phyloP scores from a whole-genome alignment of 2,329 filamentous ascomycete genomes.

The Drechslera avenae region DNA sequence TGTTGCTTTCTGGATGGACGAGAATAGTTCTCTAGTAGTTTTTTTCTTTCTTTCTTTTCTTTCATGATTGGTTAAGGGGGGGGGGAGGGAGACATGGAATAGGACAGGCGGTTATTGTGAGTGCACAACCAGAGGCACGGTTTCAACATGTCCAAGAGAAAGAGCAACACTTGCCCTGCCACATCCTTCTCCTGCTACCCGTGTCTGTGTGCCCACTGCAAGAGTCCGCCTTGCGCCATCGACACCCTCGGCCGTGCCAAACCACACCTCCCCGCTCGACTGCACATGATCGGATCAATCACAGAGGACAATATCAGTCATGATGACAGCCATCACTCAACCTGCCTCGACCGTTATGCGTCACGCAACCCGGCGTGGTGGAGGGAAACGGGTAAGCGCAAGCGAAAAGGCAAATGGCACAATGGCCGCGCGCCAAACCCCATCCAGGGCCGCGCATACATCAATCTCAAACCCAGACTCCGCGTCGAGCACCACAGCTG shows the following conservation, averaged over 20 bases:
- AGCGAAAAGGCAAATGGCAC: constrained; percentile 1
- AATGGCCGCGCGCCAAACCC: background rate
- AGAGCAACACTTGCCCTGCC: background rate
- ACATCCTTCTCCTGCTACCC: background rate
- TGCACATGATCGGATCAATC: background rate
- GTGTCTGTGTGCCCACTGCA: background rate
- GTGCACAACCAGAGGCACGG: no score
- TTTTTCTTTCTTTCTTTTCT: no score
- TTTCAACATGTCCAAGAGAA: no score
- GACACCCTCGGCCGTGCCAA: background rate
- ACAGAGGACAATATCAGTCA: constrained; percentile 11
- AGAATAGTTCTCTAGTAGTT: background rate
- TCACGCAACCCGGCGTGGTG: background rate
- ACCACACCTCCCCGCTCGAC: background rate
- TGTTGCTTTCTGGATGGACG: constrained; percentile 14
- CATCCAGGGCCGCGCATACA: constrained; percentile 6
- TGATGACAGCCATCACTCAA: constrained; percentile 16
- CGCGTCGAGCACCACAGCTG: constrained; percentile 8
- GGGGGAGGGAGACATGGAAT: no score
- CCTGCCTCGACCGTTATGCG: constrained; percentile 7
- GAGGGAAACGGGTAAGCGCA: constrained; percentile 9
- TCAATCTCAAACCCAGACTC: constrained; percentile 19
- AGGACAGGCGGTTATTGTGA: no score
- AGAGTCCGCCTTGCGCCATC: background rate
- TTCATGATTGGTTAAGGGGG: no score